Evolutionary conservation across 164 flowering plant species (phyloP).

Genomic region (Kalanchoe fedtschenkoi): DNA sequence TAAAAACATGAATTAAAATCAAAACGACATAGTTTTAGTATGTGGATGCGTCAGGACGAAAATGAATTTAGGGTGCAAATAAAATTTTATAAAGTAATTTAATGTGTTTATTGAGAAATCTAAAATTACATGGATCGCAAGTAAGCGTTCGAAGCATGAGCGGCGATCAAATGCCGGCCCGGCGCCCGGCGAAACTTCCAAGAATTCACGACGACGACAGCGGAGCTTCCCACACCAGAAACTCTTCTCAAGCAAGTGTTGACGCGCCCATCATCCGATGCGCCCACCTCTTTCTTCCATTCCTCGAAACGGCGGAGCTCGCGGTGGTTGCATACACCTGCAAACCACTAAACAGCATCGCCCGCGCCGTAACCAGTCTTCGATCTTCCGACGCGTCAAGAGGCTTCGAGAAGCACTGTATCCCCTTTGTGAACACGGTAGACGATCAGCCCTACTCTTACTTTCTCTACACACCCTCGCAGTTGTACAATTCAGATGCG

Average conservation of each 20-base stretch:
- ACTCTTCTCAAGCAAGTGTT: not conserved
- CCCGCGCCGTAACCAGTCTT: slow-evolving; percentile 33
- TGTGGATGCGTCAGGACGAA: no score
- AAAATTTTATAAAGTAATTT: no score
- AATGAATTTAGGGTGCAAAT: no score
- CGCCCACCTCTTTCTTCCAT: slow-evolving; percentile 48
- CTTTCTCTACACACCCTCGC: slow-evolving; percentile 61
- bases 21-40: no score
- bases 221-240: not conserved
- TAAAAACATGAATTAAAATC: no score
- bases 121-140: no score
- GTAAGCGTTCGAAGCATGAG: no score
- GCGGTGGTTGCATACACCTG: slow-evolving; percentile 52
- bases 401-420: slow-evolving; percentile 41
- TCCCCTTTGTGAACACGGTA: slow-evolving; percentile 57
- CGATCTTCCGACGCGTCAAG: slow-evolving; percentile 66
- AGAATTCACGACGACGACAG: no score
- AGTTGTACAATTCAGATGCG: slow-evolving; percentile 18
- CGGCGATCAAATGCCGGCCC: no score
- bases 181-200: no score
- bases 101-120: no score
- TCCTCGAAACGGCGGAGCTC: slow-evolving; percentile 44
- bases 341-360: slow-evolving; percentile 33
- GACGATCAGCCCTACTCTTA: slow-evolving; percentile 48
- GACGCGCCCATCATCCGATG: slow-evolving; percentile 16